Evolutionary conservation across 2,329 filamentous ascomycete genomes (phyloP), one percentile per base, ranked within the genome.

Genomic region (Fusarium sp.): DNA sequence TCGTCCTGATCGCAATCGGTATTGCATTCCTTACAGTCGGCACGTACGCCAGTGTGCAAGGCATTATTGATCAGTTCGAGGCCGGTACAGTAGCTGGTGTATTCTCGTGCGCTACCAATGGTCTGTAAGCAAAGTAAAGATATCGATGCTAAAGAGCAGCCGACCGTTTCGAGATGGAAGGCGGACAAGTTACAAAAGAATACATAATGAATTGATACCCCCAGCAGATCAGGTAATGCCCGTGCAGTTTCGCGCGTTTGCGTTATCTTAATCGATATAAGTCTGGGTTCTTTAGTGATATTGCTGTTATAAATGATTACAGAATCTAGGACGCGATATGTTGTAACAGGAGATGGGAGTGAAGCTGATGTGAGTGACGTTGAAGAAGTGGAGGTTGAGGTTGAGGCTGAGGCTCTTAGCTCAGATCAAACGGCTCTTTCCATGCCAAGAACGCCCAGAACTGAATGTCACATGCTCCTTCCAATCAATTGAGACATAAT

Each of bases 1-100:
- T 93, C 17, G 71, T 88, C 65, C 87, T 97, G 61, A 94, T 96
- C 59, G 27, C 85, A 3, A 87, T 91, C 19, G 94, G 94, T 1
- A 52, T 96, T n/a, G 88, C 94, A 70, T 96, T 97, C 82, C 79
- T 97, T 47, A 89, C 85, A 0, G 92, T 85, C 1, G 94, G 94
- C 37, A 97, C 94, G 4, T 97, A 97, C 75, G 88, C 87, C 35
- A 90, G 87, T 62, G 89, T 94, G 0, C 86, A 92, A 77, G 88
- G 87, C 56, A 94, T 94, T 59, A 85, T 96, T 23, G 83, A 93
- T 60, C 89, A 90, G 20, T 97, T 95, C 74, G 76, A 84, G 32
- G 79, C 83, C 1, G 87, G 87, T 5, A 81, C 80, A 1, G 91
- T 96, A 25, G 86, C 90, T 2, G 87, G 88, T 2, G 87, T 92